Evolutionary conservation across 441 rosid species (phyloP), one percentile per base, ranked within the genome.

Genomic region (Pelargonium myrrhifolium): DNA sequence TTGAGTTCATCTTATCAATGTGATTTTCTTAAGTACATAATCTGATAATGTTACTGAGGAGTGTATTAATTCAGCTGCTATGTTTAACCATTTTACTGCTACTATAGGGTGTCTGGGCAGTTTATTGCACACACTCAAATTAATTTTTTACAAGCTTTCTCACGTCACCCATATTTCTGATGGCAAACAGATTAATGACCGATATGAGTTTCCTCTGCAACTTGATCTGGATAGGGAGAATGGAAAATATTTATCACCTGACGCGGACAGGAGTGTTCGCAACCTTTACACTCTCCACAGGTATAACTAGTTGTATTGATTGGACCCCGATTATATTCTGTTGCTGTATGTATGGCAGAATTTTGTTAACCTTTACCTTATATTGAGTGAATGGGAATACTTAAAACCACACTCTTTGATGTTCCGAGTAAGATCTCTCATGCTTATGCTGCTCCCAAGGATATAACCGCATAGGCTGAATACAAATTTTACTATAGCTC

Each of bases 251-350:
- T 72, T 83, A 62, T 83, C 84, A 20, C 81, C 83, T 31, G 87
- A 81, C 0, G 83, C 84, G 35, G 79, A 83, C 72, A 81, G 81
- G 80, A 81, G 76, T 17, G 81, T 81, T 58, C 82, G 87, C 72
- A 83, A 83, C 66, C 82, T 83, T 61, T 83, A 81, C 74, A 75
- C 83, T 22, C 81, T 83, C 47, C 87, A 83, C 81, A 80, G 87
- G 87, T 83, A 73, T 21, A 18, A 53, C n/a, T 70, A 65, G 28
- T 58, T 58, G 21, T 20, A 9, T 24, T 55, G 60, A 24, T 24
- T 55, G 17, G 24, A 9, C 8, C 12, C 56, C 20, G 21, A 55
- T 7, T 55, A 55, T 18, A 22, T 18, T 55, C 8, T 9, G 18
- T 18, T 55, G 60, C 26, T 18, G 60, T 11, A 18, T 55, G 26